Evolutionary conservation across 352 stramenopile species (phyloP), one percentile per base, ranked within the genome.

Genomic region (Globisporangium cystogenes): DNA sequence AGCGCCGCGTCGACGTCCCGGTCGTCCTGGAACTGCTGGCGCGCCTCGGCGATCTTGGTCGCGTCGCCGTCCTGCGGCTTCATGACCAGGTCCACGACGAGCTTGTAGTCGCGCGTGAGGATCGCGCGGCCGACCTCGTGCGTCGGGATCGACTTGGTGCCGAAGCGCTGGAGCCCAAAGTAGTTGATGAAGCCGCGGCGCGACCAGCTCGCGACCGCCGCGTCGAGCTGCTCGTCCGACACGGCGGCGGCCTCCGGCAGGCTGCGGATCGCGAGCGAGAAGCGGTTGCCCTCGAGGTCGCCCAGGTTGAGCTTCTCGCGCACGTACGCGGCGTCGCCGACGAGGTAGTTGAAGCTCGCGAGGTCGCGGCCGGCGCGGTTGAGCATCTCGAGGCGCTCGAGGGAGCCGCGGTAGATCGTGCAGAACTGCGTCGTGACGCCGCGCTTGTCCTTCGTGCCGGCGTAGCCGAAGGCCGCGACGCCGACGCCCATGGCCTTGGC

Each of bases 81-180:
- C 31, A 99, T 84, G 43, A 99, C 78, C 36, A 98, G 82, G 48
- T 96, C 77, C 18, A 98, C 75, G 3, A 88, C 93, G 1, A 70
- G 57, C 59, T 97, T 87, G 66, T 93, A 97, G 58, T 99, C 85
- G 24, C 87, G 90, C 48, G 93, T 85, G 37, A 99, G 66, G 54
- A 98, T 87, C 6, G 91, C 89, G 14, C 95, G 91, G 20, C 96
- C 96, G 27, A 98, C 87, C 51, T 96, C 74, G 46, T 95, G 80
- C 0, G 81, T 91, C 23, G 73, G 86, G 76, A 90, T 96, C 55
- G 76, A 85, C 39, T 82, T 92, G 68, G 76, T 98, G 71, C 79
- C 96, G 69, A 98, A 99, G 63, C 94, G 81, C 75, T 99, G 96
- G 48, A 98, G 81, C 4, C 96, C 96, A 75, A 98, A 99, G 76